A percentile compares a stretch with the other conserved stretches of the same genome.
These are phyloP conservation scores for Anacardium occidentale DNA, from an alignment of 345 rosid genomes.

Conservation along the genomic window DNA sequence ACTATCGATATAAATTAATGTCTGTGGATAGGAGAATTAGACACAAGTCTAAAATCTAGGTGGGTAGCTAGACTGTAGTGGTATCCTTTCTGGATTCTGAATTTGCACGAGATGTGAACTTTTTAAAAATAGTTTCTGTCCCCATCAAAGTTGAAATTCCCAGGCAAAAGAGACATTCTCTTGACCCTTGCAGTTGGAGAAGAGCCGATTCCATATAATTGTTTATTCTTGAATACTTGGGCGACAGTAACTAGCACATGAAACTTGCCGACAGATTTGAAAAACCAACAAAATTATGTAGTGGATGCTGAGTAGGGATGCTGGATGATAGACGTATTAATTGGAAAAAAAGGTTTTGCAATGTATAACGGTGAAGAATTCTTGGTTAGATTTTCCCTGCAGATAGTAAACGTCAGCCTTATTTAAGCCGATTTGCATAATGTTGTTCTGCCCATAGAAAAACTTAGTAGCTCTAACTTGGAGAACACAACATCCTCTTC, in stretches of 20 bases:
- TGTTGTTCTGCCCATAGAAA: background rate
- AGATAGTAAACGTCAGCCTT: slow-evolving; percentile 4
- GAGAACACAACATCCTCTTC: too few species aligned
- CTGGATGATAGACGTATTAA: background rate
- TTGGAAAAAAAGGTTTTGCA: background rate
- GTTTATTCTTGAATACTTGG: background rate
- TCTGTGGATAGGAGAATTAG: too few species aligned
- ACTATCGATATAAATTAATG: too few species aligned
- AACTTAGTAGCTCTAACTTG: background rate
- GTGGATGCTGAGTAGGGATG: slow-evolving; percentile 4
- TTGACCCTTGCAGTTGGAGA: slow-evolving; percentile 19
- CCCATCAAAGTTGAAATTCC: background rate
- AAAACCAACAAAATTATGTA: background rate
- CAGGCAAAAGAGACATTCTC: background rate
- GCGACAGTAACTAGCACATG: background rate
- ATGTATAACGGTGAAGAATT: background rate
- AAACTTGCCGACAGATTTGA: slow-evolving; percentile 7
- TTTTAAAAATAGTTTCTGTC: background rate
- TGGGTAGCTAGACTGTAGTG: background rate
- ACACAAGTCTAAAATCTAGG: too few species aligned
- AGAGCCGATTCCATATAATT: slow-evolving; percentile 9
- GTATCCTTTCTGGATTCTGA: background rate
- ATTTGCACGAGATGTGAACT: background rate
- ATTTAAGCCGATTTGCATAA: slow-evolving; percentile 9
- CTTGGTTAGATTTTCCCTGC: background rate